phyloP scores from a whole-genome alignment of 2,329 filamentous ascomycete species.

The Hypoxylon sp. region DNA sequence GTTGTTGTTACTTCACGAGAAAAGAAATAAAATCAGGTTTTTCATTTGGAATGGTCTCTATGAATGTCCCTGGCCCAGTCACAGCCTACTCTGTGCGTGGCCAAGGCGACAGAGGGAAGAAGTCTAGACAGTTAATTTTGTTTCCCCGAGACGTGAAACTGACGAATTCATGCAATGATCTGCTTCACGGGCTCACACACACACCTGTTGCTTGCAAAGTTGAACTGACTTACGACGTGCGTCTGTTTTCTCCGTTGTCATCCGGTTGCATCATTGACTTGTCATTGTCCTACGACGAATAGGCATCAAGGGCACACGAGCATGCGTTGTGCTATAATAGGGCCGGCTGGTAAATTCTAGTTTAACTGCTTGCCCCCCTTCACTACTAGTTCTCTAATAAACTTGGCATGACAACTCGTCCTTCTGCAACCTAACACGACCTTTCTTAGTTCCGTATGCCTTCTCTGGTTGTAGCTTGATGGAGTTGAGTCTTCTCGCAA shows the following conservation, averaged over 20 bases:
- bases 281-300: neutral
- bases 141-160: conserved; percentile 49
- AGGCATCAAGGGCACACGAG: neutral
- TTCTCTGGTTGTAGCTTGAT: neutral
- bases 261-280: neutral
- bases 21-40: conserved; percentile 56
- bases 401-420: neutral
- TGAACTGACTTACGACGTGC: neutral
- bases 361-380: neutral
- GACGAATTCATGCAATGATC: conserved; percentile 48
- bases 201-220: conserved; percentile 15
- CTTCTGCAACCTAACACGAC: neutral
- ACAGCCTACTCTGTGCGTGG: conserved; percentile 30
- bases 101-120: conserved; percentile 46
- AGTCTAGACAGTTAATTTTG: conserved; percentile 53
- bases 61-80: conserved; percentile 41
- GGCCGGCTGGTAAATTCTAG: neutral
- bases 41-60: conserved; percentile 52
- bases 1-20: conserved; percentile 50
- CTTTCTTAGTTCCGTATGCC: neutral
- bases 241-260: neutral
- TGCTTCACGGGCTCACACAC: conserved; percentile 32
- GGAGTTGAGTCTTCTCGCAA: too few species aligned
- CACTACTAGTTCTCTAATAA: neutral
- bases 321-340: conserved; percentile 1